Conservation (phyloP, 352 stramenopile species). For the Globisporangium barbulae region DNA sequence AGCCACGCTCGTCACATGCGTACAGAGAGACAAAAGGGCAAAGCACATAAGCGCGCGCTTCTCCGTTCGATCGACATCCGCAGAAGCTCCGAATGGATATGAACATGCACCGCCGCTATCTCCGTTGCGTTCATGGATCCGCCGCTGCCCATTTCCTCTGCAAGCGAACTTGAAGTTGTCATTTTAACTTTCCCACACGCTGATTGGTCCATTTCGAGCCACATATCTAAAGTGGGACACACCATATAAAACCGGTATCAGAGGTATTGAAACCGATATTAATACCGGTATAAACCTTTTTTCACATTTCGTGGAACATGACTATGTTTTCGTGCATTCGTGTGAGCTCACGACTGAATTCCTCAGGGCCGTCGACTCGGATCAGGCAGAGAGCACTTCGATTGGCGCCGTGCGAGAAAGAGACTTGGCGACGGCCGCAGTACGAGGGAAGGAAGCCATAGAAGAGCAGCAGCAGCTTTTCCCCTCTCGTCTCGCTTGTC, state of each 20-base stretch:
- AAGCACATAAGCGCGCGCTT: neutral
- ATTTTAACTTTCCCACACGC: neutral
- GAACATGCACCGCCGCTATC: neutral
- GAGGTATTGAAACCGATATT: neutral
- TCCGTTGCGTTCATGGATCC: neutral
- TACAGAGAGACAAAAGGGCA: neutral
- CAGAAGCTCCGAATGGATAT: neutral
- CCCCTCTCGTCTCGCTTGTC: neutral
- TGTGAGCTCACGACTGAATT: constrained; percentile 1
- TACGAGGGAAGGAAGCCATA: neutral
- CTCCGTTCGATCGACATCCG: neutral
- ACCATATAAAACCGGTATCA: neutral
- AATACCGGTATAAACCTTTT: no score
- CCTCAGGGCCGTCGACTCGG: constrained; percentile 1
- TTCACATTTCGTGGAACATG: no score
- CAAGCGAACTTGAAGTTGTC: neutral
- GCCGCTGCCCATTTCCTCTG: no score
- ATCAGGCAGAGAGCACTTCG: neutral
- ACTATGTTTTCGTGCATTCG: constrained; percentile 2
- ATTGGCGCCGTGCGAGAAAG: neutral
- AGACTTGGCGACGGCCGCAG: neutral
- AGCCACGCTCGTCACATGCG: neutral
- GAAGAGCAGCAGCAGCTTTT: neutral
- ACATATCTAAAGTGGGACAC: neutral
- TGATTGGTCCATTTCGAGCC: constrained; percentile 5